phyloP scores from a whole-genome alignment of 345 rosid genomes.

The Noccaea caerulescens region DNA sequence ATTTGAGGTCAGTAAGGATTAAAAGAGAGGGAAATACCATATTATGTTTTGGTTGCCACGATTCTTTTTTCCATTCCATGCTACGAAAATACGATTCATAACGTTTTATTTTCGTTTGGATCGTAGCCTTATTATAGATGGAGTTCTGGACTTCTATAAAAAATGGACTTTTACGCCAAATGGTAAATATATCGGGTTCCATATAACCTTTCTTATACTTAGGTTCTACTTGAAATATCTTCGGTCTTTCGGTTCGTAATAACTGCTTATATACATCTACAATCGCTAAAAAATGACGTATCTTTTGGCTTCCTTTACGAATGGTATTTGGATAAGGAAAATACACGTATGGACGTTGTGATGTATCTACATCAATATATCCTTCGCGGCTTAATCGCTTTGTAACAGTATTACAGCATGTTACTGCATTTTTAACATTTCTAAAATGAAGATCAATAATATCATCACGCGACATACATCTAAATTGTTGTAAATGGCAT shows the following conservation, averaged over 20 bases:
- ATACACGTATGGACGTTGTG: neutral
- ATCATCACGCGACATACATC: neutral
- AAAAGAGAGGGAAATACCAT: neutral
- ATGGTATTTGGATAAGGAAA: neutral
- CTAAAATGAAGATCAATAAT: neutral
- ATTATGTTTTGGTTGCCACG: neutral
- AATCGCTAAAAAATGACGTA: neutral
- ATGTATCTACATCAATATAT: neutral
- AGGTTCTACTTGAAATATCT: neutral
- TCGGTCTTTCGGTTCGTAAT: neutral
- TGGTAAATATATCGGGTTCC: neutral
- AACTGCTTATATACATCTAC: neutral
- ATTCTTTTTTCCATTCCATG: neutral
- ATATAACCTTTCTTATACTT: neutral
- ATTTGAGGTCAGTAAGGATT: neutral
- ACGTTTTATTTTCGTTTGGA: neutral
- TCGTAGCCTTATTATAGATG: neutral
- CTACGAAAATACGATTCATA: neutral
- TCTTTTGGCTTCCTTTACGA: neutral
- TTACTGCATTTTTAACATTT: neutral
- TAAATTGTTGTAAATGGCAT: neutral
- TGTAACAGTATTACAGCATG: neutral
- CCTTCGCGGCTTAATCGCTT: neutral
- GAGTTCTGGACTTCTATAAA: neutral
- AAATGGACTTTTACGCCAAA: neutral